A percentile compares a stretch with the other conserved stretches of the same genome.
These are phyloP conservation scores for Neurospora sp. DNA, from an alignment of 495 filamentous ascomycete species.

Conservation along the genomic window DNA sequence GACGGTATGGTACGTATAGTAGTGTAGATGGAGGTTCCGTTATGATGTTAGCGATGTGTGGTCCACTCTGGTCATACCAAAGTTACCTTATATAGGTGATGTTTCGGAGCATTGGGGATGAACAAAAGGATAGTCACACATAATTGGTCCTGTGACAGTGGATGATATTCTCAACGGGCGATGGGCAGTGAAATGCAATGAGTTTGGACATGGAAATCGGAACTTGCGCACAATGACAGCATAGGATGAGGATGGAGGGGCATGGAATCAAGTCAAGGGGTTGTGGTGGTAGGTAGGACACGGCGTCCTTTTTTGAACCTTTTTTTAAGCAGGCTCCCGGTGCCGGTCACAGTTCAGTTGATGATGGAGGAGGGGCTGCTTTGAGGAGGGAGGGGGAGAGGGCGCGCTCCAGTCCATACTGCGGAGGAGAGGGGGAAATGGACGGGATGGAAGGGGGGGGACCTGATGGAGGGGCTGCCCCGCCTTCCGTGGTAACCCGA, in stretches of 20 bases:
- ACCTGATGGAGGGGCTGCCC: not conserved
- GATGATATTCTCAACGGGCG: not conserved
- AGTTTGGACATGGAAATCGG: not conserved
- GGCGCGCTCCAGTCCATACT: not conserved
- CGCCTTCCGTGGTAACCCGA: not conserved
- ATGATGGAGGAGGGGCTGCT: not conserved
- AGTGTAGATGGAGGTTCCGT: too few species aligned
- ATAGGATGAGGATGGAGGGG: slow-evolving; percentile 4
- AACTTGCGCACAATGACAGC: slow-evolving; percentile 10
- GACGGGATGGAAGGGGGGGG: not conserved
- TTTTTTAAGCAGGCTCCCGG: not conserved
- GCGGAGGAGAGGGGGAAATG: not conserved
- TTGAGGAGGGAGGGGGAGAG: not conserved
- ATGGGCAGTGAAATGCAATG: not conserved
- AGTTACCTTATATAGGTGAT: not conserved
- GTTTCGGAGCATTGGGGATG: not conserved
- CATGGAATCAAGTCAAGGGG: not conserved
- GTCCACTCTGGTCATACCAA: not conserved
- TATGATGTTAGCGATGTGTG: not conserved
- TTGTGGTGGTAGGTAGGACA: not conserved
- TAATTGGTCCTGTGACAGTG: not conserved
- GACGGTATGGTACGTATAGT: not conserved
- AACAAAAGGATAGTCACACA: not conserved
- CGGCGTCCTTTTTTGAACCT: not conserved
- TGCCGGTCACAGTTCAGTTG: not conserved